Evolutionary conservation across 306 rosid genomes (phyloP).

Genomic region (Carpinus viminea): DNA sequence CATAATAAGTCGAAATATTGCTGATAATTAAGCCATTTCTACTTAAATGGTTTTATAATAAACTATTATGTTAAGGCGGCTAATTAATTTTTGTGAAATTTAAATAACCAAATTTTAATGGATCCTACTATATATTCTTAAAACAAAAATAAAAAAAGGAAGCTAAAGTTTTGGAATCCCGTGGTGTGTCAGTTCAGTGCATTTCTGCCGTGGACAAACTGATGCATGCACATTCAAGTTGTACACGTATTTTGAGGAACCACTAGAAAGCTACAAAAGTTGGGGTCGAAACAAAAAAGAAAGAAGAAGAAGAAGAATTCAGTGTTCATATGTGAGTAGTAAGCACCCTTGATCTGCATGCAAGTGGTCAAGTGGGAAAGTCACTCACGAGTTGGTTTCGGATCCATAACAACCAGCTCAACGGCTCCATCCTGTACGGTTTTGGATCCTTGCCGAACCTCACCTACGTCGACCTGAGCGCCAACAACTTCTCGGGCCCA

Average conservation of each 20-base stretch:
- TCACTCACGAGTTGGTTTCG: too few relatives aligned
- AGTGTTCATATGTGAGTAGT: too few relatives aligned
- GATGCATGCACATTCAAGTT: background rate
- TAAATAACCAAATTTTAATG: too few relatives aligned
- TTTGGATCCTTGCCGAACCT: slow-evolving; percentile 60
- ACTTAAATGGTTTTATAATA: too few relatives aligned
- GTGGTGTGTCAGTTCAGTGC: slow-evolving; percentile 13
- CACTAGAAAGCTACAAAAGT: background rate
- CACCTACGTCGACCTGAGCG: slow-evolving; percentile 69
- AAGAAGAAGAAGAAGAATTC: too few relatives aligned
- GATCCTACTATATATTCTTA: too few relatives aligned
- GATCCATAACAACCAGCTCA: slow-evolving; percentile 68
- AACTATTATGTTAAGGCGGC: too few relatives aligned
- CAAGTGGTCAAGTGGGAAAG: too few relatives aligned
- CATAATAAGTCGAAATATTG: background rate
- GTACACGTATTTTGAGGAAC: background rate
- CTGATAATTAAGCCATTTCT: too few relatives aligned
- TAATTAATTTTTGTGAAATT: too few relatives aligned
- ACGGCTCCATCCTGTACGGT: slow-evolving; percentile 62
- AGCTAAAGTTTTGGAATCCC: slow-evolving; percentile 8
- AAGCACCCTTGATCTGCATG: too few relatives aligned
- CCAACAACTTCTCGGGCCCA: slow-evolving; percentile 61
- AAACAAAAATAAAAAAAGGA: background rate
- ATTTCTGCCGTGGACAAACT: background rate
- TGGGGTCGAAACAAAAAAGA: too few relatives aligned